A percentile compares a stretch with the other conserved stretches of the same genome.
Evolutionary conservation across 129 eudicot species (phyloP).

Genomic region (Gnaphalium uliginosum): DNA sequence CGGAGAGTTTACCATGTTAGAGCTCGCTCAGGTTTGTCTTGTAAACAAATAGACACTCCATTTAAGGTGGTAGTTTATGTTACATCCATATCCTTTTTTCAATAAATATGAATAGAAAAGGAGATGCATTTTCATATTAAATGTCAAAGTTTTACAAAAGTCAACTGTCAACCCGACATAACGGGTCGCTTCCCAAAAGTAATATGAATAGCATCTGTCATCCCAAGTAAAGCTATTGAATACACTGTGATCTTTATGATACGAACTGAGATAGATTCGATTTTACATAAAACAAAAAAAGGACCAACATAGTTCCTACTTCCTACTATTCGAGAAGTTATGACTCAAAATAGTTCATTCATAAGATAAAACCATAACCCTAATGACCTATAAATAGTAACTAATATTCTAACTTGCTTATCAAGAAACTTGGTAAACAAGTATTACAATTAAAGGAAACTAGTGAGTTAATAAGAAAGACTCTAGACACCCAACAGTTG

Average conservation of each 20-base stretch:
- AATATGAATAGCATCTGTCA: no score
- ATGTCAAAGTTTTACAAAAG: not conserved
- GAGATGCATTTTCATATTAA: not conserved
- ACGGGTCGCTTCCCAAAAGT: not conserved
- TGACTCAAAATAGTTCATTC: not conserved
- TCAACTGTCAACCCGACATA: not conserved
- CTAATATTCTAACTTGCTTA: not conserved
- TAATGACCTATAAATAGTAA: not conserved
- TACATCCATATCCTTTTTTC: not conserved
- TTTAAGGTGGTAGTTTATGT: not conserved
- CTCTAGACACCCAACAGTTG: not conserved
- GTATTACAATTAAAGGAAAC: not conserved
- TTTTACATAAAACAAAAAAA: no score
- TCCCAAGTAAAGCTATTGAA: no score
- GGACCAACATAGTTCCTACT: not conserved
- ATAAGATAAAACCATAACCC: not conserved
- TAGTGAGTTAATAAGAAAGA: no score
- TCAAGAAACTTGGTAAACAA: not conserved
- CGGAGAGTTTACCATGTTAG: conserved; percentile 86
- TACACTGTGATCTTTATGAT: no score
- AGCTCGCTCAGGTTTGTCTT: conserved; percentile 72
- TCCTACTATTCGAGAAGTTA: not conserved
- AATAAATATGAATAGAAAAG: no score
- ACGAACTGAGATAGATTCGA: no score
- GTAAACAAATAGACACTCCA: not conserved